Base-by-base conservation (phyloP, 306 rosid species). In the Gleditsia sinensis region DNA sequence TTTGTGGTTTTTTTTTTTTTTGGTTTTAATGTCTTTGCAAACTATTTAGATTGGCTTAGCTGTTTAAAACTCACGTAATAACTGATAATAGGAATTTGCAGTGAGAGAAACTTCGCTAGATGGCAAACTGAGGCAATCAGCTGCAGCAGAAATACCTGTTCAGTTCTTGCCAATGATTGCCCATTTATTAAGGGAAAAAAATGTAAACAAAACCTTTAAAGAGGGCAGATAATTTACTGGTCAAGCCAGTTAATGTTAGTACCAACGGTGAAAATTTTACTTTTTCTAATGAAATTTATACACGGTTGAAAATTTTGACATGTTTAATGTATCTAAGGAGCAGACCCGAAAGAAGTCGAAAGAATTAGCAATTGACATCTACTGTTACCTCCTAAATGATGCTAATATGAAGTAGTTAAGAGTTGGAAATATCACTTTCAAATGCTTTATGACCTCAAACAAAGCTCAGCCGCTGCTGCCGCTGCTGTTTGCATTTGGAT, bases 401-500 rank as follows among this genome's bases (percentile, higher is more conserved):
- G 37, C 37, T 48, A 21, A 57, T 2, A 12, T 32, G 34, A 32
- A n/a, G 23, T 20, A 36, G 13, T 36, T 30, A 3, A 13, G 19
- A 30, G 43, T 34, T 20, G 2, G 64, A 48, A 50, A 63, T 28
- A 55, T 16, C 7, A 17, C 45, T 39, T 17, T 28, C 46, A 65
- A 1, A 65, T 25, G 3, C n/a, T 19, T 37, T 5, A 37, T 24
- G 17, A n/a, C 67, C 61, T 3, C 53, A 6, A 16, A 62, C 69
- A 40, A 80, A 68, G 74, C n/a, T 56, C 59, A 11, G 66, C 54
- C 16, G n/a, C n/a, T n/a, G n/a, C 61, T 32, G 76, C 71, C 69
- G 17, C 43, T 58, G 61, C 27, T 30, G 30, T 64, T 25, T 39
- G 53, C 77, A 43, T 58, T 54, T 11, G 48, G 20, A 45, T 21